Evolutionary conservation across 257 asterid species (phyloP), one percentile per base, ranked within the genome.

Genomic region (Gentiana macrophylla): DNA sequence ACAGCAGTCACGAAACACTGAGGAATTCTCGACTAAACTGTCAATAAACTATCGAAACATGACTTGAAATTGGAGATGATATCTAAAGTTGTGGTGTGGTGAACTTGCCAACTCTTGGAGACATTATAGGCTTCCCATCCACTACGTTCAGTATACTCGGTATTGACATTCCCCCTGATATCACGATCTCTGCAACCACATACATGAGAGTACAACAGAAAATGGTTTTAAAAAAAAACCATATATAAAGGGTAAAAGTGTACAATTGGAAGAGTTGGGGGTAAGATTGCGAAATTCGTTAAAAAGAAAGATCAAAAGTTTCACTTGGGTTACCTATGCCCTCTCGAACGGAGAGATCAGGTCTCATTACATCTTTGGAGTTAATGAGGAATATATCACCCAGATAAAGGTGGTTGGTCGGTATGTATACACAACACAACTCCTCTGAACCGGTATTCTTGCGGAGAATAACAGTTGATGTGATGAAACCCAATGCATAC

Each of bases 401-500:
- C 24, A 86, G 86, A 64, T 86, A 86, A n/a, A 86, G 92, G 62
- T 86, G 94, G 78, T 86, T 86, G 53, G 96, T 84, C 32, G 94
- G 96, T 36, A 84, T 72, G 67, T 87, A 87, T 57, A 87, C 89
- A 53, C 94, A 82, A 62, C 89, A 84, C 12, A 84, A 82, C 66
- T 87, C 94, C 77, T 86, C 96, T 35, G 84, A 60, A 56, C 86
- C 96, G 43, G 84, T 38, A 62, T 60, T 78, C 55, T 71, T 81
- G 15, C 77, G 83, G 13, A 84, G 84, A 56, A 84, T 80, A 37
- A 84, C 75, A 24, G 79, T 74, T 35, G 94, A 84, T 45, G 94
- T 84, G 55, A 86, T 84, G 66, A 86, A 86, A 36, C 89, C 96
- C 43, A 86, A 66, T 52, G 92, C 88, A 36, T 84, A 84, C 48